A percentile compares a stretch with the other conserved stretches of the same genome.
Evolutionary conservation across 2,329 filamentous ascomycete species (phyloP).

Genomic region (Paecilomyces dactylethromorphus): DNA sequence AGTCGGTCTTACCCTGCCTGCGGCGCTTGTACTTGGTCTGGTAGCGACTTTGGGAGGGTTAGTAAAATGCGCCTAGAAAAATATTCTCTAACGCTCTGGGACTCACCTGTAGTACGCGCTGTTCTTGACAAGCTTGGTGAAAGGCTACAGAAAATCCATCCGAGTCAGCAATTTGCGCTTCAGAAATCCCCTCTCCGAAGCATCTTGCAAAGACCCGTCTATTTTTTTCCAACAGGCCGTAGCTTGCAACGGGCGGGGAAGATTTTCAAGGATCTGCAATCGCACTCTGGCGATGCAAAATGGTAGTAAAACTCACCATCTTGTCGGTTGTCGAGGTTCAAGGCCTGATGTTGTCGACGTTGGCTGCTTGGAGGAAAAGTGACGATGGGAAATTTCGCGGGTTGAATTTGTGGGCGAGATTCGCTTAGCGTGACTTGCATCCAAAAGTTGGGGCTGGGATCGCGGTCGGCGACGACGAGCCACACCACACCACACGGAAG

Average conservation of each 20-base stretch:
- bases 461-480: constrained; percentile 35
- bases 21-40: constrained; percentile 99
- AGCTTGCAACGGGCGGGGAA: constrained; percentile 9
- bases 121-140: constrained; percentile 96
- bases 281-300: constrained; percentile 17
- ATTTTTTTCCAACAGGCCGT: constrained; percentile 5
- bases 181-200: constrained; percentile 80
- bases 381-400: constrained; percentile 23
- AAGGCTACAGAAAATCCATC: constrained; percentile 59
- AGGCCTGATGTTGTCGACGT: constrained; percentile 28
- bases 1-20: constrained; percentile 96
- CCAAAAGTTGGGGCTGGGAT: constrained; percentile 17
- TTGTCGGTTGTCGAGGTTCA: constrained; percentile 33
- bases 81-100: constrained; percentile 6
- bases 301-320: constrained; percentile 36
- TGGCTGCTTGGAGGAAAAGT: constrained; percentile 21
- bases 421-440: constrained; percentile 37
- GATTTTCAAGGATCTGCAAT: constrained; percentile 8
- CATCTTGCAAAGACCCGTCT: constrained; percentile 88
- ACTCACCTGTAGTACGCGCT: constrained; percentile 97
- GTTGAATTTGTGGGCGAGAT: constrained; percentile 34
- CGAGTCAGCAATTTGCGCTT: constrained; percentile 99
- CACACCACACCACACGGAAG: constrained; percentile 1
- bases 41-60: constrained; percentile 64
- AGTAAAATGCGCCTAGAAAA: constrained; percentile 6